Percentiles rank a stretch among this genome's conserved stretches.
Evolutionary conservation across 257 asterid species (phyloP).

Genomic region (Ehretia macrophylla): DNA sequence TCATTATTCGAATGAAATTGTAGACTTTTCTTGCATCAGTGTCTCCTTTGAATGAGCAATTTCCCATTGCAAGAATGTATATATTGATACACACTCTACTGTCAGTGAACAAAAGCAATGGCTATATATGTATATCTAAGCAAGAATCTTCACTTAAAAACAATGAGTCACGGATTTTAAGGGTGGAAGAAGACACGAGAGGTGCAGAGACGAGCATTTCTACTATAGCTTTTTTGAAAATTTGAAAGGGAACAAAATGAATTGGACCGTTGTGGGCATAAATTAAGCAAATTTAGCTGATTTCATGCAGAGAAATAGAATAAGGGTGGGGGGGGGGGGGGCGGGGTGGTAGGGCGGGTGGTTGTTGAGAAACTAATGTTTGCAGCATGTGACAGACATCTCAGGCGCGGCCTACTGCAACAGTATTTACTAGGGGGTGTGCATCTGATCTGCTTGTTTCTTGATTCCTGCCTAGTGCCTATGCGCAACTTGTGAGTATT

Average conservation of each 20-base stretch:
- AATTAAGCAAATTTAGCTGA: constrained; percentile 10
- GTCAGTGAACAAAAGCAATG: not conserved
- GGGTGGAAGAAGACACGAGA: constrained; percentile 26
- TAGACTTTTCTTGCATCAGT: constrained; percentile 26
- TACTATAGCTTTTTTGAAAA: constrained; percentile 16
- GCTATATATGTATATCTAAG: constrained; percentile 25
- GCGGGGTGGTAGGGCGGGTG: no score
- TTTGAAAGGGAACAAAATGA: constrained; percentile 19
- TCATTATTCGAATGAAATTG: constrained; percentile 27
- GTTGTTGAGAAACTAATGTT: constrained; percentile 3
- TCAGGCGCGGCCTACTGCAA: no score
- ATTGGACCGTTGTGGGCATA: constrained; percentile 30
- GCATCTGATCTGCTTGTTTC: not conserved
- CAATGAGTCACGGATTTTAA: constrained; percentile 24
- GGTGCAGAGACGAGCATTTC: no score
- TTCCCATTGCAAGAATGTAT: constrained; percentile 41
- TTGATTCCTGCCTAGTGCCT: not conserved
- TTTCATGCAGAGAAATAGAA: not conserved
- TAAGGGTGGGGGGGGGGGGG: not conserved
- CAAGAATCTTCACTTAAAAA: constrained; percentile 11
- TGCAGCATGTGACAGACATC: not conserved
- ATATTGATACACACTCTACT: no score
- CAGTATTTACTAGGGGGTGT: not conserved
- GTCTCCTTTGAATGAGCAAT: constrained; percentile 43
- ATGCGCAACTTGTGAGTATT: not conserved